These are phyloP conservation scores for Sugiyamaella valdiviana DNA, from an alignment of 805 yeast genomes.

Conservation along the genomic window DNA sequence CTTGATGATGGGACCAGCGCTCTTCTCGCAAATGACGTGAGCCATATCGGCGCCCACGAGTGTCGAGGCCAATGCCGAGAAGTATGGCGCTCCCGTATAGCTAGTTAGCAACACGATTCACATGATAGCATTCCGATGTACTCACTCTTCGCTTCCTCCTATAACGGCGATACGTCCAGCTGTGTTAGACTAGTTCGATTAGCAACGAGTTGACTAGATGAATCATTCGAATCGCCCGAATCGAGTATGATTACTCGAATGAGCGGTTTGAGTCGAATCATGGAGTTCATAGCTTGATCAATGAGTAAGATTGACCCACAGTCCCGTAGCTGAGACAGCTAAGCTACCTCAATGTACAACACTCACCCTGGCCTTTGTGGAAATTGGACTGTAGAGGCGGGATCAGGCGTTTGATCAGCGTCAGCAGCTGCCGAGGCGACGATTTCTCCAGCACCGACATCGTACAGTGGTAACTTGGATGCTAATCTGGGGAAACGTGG, in stretches of 20 bases:
- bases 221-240: not conserved
- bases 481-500: no score
- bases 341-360: not conserved
- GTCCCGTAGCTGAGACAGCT: no score
- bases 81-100: conserved; percentile 95
- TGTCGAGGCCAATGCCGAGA: conserved; percentile 80
- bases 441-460: not conserved
- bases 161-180: conserved; percentile 79
- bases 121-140: no score
- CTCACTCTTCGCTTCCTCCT: conserved; percentile 85
- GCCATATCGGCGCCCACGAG: conserved; percentile 82
- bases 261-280: no score
- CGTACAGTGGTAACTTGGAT: not conserved
- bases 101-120: conserved; percentile 19
- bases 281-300: no score
- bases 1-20: conserved; percentile 77
- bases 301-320: no score
- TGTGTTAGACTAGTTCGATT: conserved; percentile 5
- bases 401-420: conserved; percentile 48
- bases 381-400: conserved; percentile 70
- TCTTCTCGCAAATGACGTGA: conserved; percentile 78
- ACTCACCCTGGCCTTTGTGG: conserved; percentile 76
- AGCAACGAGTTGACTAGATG: not conserved
- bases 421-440: conserved; percentile 26
- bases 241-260: not conserved